phyloP scores from a whole-genome alignment of 2,329 filamentous ascomycete genomes.

The Sarocladium kiliense region DNA sequence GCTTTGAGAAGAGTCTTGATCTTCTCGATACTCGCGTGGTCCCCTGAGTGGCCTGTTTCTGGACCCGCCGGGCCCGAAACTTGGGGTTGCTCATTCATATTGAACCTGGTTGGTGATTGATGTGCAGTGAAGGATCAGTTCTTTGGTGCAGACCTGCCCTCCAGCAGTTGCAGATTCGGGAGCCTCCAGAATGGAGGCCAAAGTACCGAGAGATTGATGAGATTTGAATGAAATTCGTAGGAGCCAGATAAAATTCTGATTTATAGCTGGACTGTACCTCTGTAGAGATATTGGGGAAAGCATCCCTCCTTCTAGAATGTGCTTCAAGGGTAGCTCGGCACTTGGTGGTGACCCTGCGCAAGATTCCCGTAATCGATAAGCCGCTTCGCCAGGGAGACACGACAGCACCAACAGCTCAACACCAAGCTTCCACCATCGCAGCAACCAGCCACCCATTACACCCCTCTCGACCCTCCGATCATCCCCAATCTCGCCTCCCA shows the following conservation, averaged over 20 bases:
- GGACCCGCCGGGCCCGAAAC: no score
- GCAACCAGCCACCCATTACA: not conserved
- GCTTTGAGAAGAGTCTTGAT: slow-evolving; percentile 51
- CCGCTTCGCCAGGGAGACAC: not conserved
- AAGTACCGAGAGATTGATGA: not conserved
- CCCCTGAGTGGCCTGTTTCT: no score
- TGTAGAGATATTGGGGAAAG: no score
- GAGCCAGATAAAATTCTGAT: no score
- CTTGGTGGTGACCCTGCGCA: not conserved
- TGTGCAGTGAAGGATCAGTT: not conserved
- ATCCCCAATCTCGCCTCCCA: not conserved
- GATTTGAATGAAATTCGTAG: not conserved
- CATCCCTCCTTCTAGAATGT: no score
- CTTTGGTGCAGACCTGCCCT: no score
- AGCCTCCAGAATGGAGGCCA: no score
- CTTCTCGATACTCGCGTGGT: slow-evolving; percentile 31
- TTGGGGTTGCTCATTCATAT: no score
- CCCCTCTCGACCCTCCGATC: not conserved
- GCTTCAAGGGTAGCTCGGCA: not conserved
- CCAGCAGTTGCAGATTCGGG: no score
- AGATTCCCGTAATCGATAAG: not conserved
- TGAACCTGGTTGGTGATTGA: no score
- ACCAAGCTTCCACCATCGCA: not conserved
- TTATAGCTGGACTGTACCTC: no score
- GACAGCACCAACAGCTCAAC: not conserved